Evolutionary conservation across 2,329 filamentous ascomycete species (phyloP).

Genomic region (Fusarium fracticaudum): DNA sequence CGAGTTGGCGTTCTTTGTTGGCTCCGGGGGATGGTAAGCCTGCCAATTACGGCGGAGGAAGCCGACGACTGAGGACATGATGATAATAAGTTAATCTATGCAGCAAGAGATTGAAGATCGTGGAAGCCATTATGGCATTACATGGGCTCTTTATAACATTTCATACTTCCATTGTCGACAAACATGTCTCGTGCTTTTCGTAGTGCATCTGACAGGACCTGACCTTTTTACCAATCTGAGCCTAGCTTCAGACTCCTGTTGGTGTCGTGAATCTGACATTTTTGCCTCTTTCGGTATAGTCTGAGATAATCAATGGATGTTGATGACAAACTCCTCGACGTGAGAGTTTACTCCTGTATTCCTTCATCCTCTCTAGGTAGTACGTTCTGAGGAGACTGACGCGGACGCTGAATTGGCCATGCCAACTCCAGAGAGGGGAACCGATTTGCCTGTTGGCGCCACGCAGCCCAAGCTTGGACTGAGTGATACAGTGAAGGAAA

Average conservation of each 20-base stretch:
- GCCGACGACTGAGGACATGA: background rate
- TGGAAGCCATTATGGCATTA: fast-evolving
- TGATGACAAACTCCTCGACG: background rate
- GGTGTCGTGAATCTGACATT: background rate
- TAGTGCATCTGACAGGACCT: background rate
- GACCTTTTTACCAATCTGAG: background rate
- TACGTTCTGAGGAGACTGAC: background rate
- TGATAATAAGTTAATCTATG: background rate
- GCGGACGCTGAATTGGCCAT: background rate
- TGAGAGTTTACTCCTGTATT: background rate
- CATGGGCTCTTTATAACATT: fast-evolving
- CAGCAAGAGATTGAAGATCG: fast-evolving
- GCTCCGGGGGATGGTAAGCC: background rate
- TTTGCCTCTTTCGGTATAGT: background rate
- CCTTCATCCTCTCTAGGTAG: background rate
- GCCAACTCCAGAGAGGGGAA: fast-evolving
- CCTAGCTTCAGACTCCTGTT: background rate
- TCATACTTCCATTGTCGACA: background rate
- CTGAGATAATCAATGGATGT: too few species aligned
- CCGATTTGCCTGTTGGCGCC: background rate
- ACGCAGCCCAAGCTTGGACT: background rate
- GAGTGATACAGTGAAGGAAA: background rate
- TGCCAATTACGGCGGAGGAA: background rate
- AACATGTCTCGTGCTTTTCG: background rate
- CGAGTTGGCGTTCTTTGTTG: background rate